phyloP scores from a whole-genome alignment of 2,329 filamentous ascomycete genomes.

The Metarhizium album region DNA sequence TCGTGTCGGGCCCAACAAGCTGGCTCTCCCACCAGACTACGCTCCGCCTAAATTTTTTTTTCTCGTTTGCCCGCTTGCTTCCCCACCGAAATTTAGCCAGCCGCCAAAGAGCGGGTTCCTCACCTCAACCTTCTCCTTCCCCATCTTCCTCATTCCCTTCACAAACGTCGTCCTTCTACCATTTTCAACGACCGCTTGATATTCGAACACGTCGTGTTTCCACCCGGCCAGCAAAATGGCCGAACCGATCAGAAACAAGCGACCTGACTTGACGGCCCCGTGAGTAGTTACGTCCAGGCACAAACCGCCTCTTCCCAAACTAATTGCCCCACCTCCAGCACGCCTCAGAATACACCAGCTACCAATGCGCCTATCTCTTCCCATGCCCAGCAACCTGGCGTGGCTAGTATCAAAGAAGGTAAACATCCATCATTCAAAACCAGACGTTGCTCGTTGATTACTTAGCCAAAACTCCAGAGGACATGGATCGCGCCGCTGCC shows the following conservation, averaged over 20 bases:
- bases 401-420: slow-evolving; percentile 98
- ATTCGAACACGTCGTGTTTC: neutral
- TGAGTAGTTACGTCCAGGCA: slow-evolving; percentile 29
- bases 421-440: slow-evolving; percentile 24
- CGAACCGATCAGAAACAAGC: slow-evolving; percentile 55
- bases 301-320: slow-evolving; percentile 16
- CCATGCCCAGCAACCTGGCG: slow-evolving; percentile 87
- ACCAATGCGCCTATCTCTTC: slow-evolving; percentile 95
- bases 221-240: slow-evolving; percentile 38
- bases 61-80: slow-evolving; percentile 15
- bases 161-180: slow-evolving; percentile 17
- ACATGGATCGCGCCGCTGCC: slow-evolving; percentile 75
- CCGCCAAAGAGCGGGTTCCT: slow-evolving; percentile 22
- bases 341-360: slow-evolving; percentile 94
- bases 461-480: slow-evolving; percentile 48
- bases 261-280: slow-evolving; percentile 47
- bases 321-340: slow-evolving; percentile 50
- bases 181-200: slow-evolving; percentile 14
- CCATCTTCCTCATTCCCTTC: slow-evolving; percentile 16
- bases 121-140: slow-evolving; percentile 21
- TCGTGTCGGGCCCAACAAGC: slow-evolving; percentile 20
- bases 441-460: neutral
- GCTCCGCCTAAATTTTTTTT: slow-evolving; percentile 20
- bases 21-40: slow-evolving; percentile 17
- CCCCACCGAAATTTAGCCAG: slow-evolving; percentile 30